Evolutionary conservation across 148 eudicot genomes (phyloP).

Genomic region (Fagopyrum esculentum): DNA sequence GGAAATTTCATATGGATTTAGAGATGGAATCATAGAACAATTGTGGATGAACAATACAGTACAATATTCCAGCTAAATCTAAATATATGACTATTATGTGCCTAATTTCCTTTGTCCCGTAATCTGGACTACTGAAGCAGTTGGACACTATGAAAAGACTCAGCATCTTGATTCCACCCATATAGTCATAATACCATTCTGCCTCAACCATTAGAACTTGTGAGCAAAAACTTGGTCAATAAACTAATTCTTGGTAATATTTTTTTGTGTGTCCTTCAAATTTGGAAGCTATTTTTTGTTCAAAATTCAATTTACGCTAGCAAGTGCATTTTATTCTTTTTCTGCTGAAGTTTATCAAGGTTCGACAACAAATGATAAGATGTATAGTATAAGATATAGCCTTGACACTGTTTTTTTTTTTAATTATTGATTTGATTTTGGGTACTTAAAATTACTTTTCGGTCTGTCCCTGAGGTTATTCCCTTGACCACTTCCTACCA

Average conservation of each 20-base stretch:
- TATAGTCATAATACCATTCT: not conserved
- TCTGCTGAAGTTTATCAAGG: not conserved
- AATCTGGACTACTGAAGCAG: not conserved
- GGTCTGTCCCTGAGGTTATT: not conserved
- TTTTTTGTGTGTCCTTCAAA: not conserved
- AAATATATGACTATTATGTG: not conserved
- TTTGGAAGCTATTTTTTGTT: not conserved
- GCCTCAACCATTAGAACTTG: not conserved
- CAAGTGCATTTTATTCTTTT: not conserved
- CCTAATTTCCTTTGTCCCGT: not conserved
- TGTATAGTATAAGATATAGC: not conserved
- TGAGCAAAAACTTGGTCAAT: not conserved
- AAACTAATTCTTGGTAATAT: not conserved
- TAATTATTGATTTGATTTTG: not conserved
- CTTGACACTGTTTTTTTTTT: not conserved
- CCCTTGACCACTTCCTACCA: not conserved
- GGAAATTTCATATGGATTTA: not conserved
- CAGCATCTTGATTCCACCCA: not conserved
- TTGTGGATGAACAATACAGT: not conserved
- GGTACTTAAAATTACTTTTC: not conserved
- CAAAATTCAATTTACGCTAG: no score
- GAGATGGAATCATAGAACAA: not conserved
- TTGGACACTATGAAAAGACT: not conserved
- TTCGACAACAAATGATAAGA: not conserved
- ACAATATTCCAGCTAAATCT: not conserved